Evolutionary conservation across 225 moss, liverwort and hornwort genomes (phyloP).

Genomic region (Rhytidiadelphus loreus): DNA sequence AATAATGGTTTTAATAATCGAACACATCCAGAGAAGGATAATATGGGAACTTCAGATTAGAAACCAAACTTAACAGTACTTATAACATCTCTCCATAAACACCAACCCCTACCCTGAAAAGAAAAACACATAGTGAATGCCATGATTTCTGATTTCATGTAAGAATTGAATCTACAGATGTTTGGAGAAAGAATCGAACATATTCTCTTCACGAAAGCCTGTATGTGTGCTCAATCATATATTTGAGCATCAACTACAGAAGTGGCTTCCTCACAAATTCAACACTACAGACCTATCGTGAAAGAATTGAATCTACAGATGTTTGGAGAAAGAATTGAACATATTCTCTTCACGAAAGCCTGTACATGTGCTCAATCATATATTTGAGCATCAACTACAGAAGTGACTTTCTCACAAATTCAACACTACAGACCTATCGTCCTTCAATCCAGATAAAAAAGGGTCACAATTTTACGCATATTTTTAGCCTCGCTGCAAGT

Average conservation of each 20-base stretch:
- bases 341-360: constrained; percentile 8
- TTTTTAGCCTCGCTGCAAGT: constrained; percentile 98
- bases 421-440: constrained; percentile 5
- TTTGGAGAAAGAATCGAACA: constrained; percentile 33
- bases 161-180: constrained; percentile 12
- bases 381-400: constrained; percentile 22
- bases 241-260: constrained; percentile 19
- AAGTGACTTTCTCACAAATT: constrained; percentile 7
- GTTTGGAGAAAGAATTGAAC: constrained; percentile 28
- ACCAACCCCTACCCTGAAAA: neutral
- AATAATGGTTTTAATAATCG: neutral
- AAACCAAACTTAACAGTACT: neutral
- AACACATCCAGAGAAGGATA: neutral
- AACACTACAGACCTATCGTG: constrained; percentile 1
- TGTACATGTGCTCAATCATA: constrained; percentile 23
- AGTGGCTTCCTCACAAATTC: constrained; percentile 8
- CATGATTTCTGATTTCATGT: constrained; percentile 8
- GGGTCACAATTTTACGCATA: constrained; percentile 91
- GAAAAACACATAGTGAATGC: neutral
- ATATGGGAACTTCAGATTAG: neutral
- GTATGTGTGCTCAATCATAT: constrained; percentile 17
- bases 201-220: constrained; percentile 10
- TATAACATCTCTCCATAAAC: neutral
- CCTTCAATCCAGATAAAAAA: constrained; percentile 86
- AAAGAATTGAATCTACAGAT: constrained; percentile 1